Evolutionary conservation across 2,329 filamentous ascomycete genomes (phyloP), one percentile per base, ranked within the genome.

Genomic region (Monilinia aucupariae): DNA sequence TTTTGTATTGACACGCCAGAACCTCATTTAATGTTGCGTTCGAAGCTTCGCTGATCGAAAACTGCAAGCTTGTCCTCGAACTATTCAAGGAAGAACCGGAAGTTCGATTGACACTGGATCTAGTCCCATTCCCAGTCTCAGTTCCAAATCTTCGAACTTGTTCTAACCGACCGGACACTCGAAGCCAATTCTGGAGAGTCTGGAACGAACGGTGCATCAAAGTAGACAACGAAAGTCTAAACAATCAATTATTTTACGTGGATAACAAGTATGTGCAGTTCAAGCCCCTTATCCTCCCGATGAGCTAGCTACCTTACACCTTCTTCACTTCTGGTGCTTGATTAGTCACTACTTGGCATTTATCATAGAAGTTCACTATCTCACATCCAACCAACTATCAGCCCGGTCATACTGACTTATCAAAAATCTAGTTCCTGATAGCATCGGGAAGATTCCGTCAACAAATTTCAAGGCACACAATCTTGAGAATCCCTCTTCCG

Each of bases 1-100:
- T 47, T 10, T 13, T 13, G 9, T 0, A 8, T 4, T 55, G 27
- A 5, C 52, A 55, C 37, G 0, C 0, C 10, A 0, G 13, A 1
- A 9, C 25, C 2, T 2, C 5, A 7, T 32, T 55, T 15, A 3
- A 32, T 22, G 4, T 0, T 22, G 25, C 27, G 27, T 41, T 55
- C 25, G 8, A 3, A 30, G 10, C 17, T 30, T 17, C 8, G 20
- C 6, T 55, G 17, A 3, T 13, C 17, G 12, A 32, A 2, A 45
- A n/a, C 25, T 55, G 52, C 25, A 43, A 30, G 20, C 32, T n/a
- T 4, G 25, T 55, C 3, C 1, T 55, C 17, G 5, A 30, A 1
- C 52, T 55, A 5, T 43, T 9, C 51, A 39, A 0, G 17, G 17
- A 37, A 27, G 4, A 0, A 12, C 8, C 22, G 37, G 7, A 20